Percentiles rank a stretch among this genome's conserved stretches.
Conservation (phyloP, 2,329 filamentous ascomycete genomes). For the Phyllosticta paracitricarpa region DNA sequence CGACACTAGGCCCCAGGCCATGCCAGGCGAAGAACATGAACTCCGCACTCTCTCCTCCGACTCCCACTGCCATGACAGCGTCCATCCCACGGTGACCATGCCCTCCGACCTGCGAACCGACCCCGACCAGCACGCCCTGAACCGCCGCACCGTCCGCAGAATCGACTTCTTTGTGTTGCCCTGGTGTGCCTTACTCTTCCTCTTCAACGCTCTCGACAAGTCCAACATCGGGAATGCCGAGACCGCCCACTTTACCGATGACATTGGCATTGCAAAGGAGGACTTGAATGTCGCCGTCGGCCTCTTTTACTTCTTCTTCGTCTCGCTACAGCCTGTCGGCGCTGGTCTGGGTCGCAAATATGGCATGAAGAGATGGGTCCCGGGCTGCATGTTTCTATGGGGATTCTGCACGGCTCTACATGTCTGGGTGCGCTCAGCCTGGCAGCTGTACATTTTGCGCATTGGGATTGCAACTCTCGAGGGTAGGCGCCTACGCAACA, state of each 20-base stretch:
- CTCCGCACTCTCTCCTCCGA: not conserved
- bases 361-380: conserved; percentile 47
- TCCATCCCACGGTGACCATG: conserved; percentile 2
- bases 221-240: conserved; percentile 47
- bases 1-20: not conserved
- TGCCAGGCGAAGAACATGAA: not conserved
- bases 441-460: conserved; percentile 38
- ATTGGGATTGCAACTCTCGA: conserved; percentile 39
- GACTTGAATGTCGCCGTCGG: conserved; percentile 49
- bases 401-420: conserved; percentile 40
- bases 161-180: conserved; percentile 42
- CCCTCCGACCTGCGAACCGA: conserved; percentile 7
- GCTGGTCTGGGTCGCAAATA: conserved; percentile 49
- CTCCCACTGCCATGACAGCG: not conserved
- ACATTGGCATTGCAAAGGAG: conserved; percentile 41
- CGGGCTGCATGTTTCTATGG: conserved; percentile 47
- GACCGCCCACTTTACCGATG: conserved; percentile 49
- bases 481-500: conserved; percentile 18
- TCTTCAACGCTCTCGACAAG: conserved; percentile 45
- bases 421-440: conserved; percentile 35
- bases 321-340: conserved; percentile 47
- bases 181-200: conserved; percentile 42
- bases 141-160: conserved; percentile 34
- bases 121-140: conserved; percentile 14
- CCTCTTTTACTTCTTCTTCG: conserved; percentile 50